Conservation (phyloP, 257 asterid genomes). For the Datura wrightii region DNA sequence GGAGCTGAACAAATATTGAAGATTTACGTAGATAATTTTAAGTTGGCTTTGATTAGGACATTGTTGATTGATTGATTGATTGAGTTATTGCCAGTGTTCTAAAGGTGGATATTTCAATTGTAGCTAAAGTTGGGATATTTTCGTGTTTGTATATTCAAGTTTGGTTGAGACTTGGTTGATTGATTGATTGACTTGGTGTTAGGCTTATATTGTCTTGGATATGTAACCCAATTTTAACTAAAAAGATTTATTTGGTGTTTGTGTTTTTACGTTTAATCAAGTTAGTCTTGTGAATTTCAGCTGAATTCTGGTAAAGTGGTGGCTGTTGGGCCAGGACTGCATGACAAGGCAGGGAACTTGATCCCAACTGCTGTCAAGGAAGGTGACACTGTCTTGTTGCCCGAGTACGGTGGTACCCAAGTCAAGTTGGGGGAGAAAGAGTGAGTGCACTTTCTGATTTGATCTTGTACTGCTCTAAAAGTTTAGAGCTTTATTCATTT, state of each 20-base stretch:
- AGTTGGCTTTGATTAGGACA: background rate
- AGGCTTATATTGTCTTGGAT: background rate
- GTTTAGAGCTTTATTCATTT: background rate
- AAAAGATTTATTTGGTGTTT: background rate
- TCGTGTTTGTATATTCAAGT: background rate
- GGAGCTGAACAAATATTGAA: background rate
- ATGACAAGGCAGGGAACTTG: constrained; percentile 57
- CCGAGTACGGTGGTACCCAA: constrained; percentile 92
- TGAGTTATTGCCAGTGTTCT: background rate
- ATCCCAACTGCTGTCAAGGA: constrained; percentile 86
- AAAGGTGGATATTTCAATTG: background rate
- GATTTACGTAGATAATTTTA: background rate
- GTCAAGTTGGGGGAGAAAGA: constrained; percentile 89
- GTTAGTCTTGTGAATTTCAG: constrained; percentile 47
- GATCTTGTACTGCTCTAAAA: background rate
- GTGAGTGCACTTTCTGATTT: constrained; percentile 46
- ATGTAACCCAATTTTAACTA: background rate
- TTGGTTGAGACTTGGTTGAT: background rate
- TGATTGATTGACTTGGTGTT: background rate
- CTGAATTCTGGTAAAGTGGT: constrained; percentile 85
- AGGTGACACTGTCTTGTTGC: constrained; percentile 90
- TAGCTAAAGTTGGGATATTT: background rate
- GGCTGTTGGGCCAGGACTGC: constrained; percentile 82
- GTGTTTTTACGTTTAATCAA: background rate
- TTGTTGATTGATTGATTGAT: background rate